Percentiles rank a stretch among this genome's conserved stretches.
These are phyloP conservation scores for Sporisorium sorghi DNA, from an alignment of 1,284 basidiomycete genomes.

Conservation along the genomic window DNA sequence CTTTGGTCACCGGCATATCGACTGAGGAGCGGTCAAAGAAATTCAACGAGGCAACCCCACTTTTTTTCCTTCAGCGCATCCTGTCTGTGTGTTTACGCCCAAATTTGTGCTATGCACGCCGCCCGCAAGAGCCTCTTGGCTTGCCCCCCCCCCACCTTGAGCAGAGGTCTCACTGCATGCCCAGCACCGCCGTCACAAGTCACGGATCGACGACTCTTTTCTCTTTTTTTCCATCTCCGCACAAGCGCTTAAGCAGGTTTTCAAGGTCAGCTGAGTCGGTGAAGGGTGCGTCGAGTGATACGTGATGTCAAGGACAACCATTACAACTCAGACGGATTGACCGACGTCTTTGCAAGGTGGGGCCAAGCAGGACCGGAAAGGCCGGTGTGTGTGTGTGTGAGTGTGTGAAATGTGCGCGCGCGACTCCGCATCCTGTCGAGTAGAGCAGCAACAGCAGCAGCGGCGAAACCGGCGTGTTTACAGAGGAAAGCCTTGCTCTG, in stretches of 20 bases:
- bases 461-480: constrained; percentile 9
- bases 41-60: constrained; percentile 5
- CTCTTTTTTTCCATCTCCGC: constrained; percentile 1
- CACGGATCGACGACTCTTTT: not conserved
- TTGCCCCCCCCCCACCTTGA: constrained; percentile 7
- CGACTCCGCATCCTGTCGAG: constrained; percentile 10
- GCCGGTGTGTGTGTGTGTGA: not conserved
- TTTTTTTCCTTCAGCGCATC: not conserved
- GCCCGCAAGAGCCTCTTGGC: not conserved
- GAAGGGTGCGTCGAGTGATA: no score
- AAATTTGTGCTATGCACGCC: not conserved
- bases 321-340: constrained; percentile 1
- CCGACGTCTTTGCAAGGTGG: not conserved
- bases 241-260: constrained; percentile 1
- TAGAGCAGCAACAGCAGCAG: not conserved
- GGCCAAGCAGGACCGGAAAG: not conserved
- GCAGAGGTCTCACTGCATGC: no score
- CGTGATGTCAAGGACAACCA: not conserved
- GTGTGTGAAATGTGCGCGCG: not conserved
- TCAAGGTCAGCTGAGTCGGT: constrained; percentile 1
- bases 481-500: no score
- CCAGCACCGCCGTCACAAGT: no score
- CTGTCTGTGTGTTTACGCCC: not conserved
- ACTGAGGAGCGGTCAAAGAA: not conserved
- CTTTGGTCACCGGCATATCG: constrained; percentile 12